Base-by-base conservation (phyloP, 805 yeast genomes). In the Scheffersomyces lignosus region DNA sequence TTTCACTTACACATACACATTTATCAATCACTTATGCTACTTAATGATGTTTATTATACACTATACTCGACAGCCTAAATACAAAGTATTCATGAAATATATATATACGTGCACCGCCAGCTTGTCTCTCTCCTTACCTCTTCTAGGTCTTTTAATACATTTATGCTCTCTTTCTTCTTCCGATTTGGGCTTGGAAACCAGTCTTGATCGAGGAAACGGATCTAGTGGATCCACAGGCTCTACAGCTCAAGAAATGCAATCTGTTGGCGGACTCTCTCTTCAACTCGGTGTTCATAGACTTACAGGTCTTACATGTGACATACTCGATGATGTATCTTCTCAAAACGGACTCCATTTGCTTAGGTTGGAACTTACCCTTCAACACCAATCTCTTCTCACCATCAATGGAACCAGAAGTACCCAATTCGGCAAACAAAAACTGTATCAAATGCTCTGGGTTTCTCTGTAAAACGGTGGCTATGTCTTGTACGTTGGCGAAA, bases 401-500 rank as follows among this genome's bases (percentile, higher is more conserved):
- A 70, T 93, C 99, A 43, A 93, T 91, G 38, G 97, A 90, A 60
- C 99, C 99, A 2, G 98, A 88, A 15, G 99, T 93, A 82, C 99
- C 99, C 78, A 93, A 77, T 73, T 93, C 99, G 1, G 98, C 97
- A 70, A 93, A 93, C 67, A 93, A 70, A 69, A 85, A 93, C 72
- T 89, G 96, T 65, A 93, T 93, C 48, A 93, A 81, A 70, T 93
- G 99, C 59, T 93, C 99, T 51, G 96, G 93, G 37, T 89, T 86
- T 73, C 99, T 83, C 68, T 93, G 97, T 73, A 93, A 77, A 39
- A 89, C 93, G 51, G 87, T 87, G 45, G 96, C 79, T 52, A 93
- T 93, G 56, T 87, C 96, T 71, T 90, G 96, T 49, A 93, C 90
- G 66, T 93, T 93, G 48, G 96, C 89, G 62, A 93, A 93, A 57